phyloP scores from a whole-genome alignment of 2,329 filamentous ascomycete species.

The Penicillium concentricum region DNA sequence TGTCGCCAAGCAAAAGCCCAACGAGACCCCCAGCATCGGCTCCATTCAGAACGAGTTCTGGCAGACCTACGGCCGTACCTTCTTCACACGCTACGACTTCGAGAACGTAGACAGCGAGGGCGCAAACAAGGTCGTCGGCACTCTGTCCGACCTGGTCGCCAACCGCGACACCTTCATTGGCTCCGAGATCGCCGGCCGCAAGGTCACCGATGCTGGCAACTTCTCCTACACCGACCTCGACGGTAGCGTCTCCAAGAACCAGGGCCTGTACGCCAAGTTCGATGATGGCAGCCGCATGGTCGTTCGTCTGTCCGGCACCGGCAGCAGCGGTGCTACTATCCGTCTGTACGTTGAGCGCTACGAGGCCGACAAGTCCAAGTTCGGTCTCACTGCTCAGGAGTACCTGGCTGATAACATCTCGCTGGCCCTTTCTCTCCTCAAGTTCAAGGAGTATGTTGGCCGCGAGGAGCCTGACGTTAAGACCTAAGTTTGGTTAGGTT shows the following conservation, averaged over 20 bases:
- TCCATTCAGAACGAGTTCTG: slow-evolving; percentile 98
- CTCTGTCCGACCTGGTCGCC: slow-evolving; percentile 75
- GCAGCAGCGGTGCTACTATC: slow-evolving; percentile 92
- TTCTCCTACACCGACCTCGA: slow-evolving; percentile 99
- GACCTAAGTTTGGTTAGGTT: slow-evolving; percentile 60
- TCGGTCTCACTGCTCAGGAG: slow-evolving; percentile 81
- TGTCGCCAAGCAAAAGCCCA: slow-evolving; percentile 77
- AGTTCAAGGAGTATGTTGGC: slow-evolving; percentile 91
- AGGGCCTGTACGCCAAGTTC: slow-evolving; percentile 93
- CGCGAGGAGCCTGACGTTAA: slow-evolving; percentile 93
- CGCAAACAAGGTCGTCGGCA: slow-evolving; percentile 83
- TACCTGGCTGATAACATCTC: slow-evolving; percentile 89
- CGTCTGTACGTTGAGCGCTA: slow-evolving; percentile 97
- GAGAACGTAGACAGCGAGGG: slow-evolving; percentile 90
- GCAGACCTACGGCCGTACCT: slow-evolving; percentile 91
- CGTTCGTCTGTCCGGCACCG: slow-evolving; percentile 90
- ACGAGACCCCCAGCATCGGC: slow-evolving; percentile 83
- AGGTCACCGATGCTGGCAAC: slow-evolving; percentile 86
- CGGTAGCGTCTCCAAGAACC: slow-evolving; percentile 90
- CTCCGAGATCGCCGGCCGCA: slow-evolving; percentile 76
- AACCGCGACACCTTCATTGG: slow-evolving; percentile 74
- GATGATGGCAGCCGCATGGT: slow-evolving; percentile 93
- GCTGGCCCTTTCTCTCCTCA: slow-evolving; percentile 79
- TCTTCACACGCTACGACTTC: slow-evolving; percentile 99
- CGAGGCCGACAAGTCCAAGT: slow-evolving; percentile 75